Evolutionary conservation across 192 early-diverging fungal genomes (phyloP).

Genomic region (Coemansia aciculifera): DNA sequence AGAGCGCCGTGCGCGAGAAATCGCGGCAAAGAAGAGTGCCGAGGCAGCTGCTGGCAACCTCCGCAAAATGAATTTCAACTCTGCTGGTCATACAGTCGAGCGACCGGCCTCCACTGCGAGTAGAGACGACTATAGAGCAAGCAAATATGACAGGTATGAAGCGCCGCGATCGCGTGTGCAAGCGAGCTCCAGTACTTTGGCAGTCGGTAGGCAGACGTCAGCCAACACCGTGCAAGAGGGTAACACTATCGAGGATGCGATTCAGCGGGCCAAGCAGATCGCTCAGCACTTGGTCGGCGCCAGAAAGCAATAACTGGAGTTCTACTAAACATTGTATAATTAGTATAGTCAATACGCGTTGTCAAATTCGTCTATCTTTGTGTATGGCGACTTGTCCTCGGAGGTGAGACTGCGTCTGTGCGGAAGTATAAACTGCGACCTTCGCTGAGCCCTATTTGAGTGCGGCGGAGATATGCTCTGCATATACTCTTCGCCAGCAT

Average conservation of each 20-base stretch:
- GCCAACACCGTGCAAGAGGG: background rate
- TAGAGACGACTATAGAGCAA: background rate
- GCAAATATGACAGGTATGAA: background rate
- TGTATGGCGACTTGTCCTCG: constrained; percentile 12
- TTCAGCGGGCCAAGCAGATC: constrained; percentile 45
- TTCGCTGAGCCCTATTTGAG: background rate
- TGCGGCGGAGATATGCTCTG: background rate
- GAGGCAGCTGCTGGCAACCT: constrained; percentile 19
- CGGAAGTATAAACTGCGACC: constrained; percentile 36
- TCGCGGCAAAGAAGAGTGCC: constrained; percentile 31
- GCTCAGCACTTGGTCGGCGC: constrained; percentile 37
- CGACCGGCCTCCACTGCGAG: background rate
- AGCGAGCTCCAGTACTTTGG: background rate
- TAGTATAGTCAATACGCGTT: background rate
- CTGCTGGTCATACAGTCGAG: constrained; percentile 15
- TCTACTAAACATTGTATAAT: background rate
- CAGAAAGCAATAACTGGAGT: constrained; percentile 3
- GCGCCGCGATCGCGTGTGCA: background rate
- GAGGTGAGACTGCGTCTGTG: constrained; percentile 13
- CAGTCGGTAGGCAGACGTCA: background rate
- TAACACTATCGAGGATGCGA: constrained; percentile 36
- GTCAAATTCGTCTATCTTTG: background rate
- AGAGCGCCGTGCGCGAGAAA: constrained; percentile 41
- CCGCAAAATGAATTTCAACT: constrained; percentile 33
- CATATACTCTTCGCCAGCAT: background rate